phyloP scores from a whole-genome alignment of 2,329 filamentous ascomycete genomes.

The Phialemoniopsis sp. region DNA sequence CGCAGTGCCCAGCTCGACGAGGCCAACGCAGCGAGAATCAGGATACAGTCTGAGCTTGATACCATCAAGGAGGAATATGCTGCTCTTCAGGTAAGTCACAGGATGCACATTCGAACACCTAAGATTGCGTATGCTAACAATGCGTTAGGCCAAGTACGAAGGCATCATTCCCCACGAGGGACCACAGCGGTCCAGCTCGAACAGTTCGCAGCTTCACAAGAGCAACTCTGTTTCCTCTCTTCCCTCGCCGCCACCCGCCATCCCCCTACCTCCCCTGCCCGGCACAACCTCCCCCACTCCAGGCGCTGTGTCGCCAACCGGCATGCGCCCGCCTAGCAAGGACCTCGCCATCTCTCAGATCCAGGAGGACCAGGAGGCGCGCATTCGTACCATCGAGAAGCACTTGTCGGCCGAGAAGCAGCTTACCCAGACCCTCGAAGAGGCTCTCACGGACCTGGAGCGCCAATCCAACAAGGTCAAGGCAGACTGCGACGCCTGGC shows the following conservation, averaged over 20 bases:
- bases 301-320: slow-evolving; percentile 39
- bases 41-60: slow-evolving; percentile 67
- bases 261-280: slow-evolving; percentile 91
- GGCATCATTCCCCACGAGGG: slow-evolving; percentile 32
- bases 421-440: slow-evolving; percentile 89
- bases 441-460: slow-evolving; percentile 92
- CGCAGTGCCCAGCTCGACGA: slow-evolving; percentile 75
- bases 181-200: slow-evolving; percentile 56
- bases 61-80: slow-evolving; percentile 65
- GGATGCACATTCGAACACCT: not conserved
- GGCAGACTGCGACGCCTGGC: slow-evolving; percentile 84
- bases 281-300: slow-evolving; percentile 44
- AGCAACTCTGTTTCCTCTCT: slow-evolving; percentile 77
- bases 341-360: slow-evolving; percentile 74
- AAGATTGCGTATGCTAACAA: not conserved
- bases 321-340: slow-evolving; percentile 73
- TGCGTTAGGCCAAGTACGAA: slow-evolving; percentile 53
- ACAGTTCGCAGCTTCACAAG: slow-evolving; percentile 72
- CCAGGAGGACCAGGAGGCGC: slow-evolving; percentile 90
- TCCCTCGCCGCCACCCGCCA: slow-evolving; percentile 90
- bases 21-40: slow-evolving; percentile 59
- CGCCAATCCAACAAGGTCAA: slow-evolving; percentile 89
- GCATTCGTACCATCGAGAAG: slow-evolving; percentile 94
- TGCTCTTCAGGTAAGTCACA: slow-evolving; percentile 65
- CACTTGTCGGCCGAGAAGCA: slow-evolving; percentile 95